These are phyloP conservation scores for Boletus vinaceobasis DNA, from an alignment of 768 basidiomycete species.

Conservation along the genomic window DNA sequence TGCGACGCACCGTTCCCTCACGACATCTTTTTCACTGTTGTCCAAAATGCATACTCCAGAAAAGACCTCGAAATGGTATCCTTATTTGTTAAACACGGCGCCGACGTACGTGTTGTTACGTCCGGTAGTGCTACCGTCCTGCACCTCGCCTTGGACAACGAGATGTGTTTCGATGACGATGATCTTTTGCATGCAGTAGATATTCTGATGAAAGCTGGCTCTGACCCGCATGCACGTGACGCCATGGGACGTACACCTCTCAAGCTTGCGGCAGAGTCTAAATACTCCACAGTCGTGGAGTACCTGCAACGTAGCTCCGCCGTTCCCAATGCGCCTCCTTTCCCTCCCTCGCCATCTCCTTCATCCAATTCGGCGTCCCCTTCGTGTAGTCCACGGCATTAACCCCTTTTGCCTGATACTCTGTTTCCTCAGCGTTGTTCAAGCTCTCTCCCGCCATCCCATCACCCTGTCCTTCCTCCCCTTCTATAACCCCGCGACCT, in stretches of 20 bases:
- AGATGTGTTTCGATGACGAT: no score
- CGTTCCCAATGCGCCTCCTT: not conserved
- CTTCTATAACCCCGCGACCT: no score
- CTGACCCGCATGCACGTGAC: not conserved
- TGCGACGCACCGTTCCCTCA: not conserved
- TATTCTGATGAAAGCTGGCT: not conserved
- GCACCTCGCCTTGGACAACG: no score
- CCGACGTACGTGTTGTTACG: not conserved
- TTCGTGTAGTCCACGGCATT: no score
- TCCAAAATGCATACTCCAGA: accelerated
- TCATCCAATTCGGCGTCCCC: no score
- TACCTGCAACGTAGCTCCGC: not conserved
- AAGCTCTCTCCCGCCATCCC: no score
- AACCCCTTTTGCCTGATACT: no score
- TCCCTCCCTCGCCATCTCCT: not conserved
- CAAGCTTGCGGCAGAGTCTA: not conserved
- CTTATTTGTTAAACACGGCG: not conserved
- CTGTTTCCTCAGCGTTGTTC: no score
- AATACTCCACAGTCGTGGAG: not conserved
- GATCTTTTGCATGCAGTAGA: no score
- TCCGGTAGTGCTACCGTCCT: not conserved
- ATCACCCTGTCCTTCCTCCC: no score
- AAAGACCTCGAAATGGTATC: not conserved
- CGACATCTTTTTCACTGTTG: not conserved
- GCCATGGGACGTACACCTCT: not conserved